These are phyloP conservation scores for Evansstolkia leycettana DNA, from an alignment of 495 filamentous ascomycete genomes.

Conservation along the genomic window DNA sequence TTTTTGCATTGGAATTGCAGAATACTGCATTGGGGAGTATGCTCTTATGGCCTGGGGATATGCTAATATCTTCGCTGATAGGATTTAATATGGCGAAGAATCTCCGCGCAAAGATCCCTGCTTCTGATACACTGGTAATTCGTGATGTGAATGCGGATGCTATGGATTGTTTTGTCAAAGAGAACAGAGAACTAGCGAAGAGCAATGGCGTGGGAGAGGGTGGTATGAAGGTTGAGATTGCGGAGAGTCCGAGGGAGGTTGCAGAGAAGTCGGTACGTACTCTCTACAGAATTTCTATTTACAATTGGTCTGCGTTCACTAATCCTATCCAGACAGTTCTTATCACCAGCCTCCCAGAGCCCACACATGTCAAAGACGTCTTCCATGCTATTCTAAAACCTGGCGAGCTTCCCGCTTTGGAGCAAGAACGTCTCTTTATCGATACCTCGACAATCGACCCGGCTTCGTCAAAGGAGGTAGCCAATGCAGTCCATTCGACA, in stretches of 20 bases:
- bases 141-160: conserved; percentile 63
- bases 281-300: background rate
- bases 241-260: conserved; percentile 45
- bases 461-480: conserved; percentile 55
- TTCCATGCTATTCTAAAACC: conserved; percentile 50
- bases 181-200: conserved; percentile 34
- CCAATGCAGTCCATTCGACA: conserved; percentile 44
- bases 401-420: conserved; percentile 23
- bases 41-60: too few species aligned
- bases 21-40: too few species aligned
- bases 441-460: conserved; percentile 85
- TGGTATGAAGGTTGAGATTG: conserved; percentile 42
- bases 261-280: conserved; percentile 62
- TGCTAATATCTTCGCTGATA: conserved; percentile 12
- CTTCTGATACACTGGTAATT: conserved; percentile 53
- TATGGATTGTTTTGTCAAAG: conserved; percentile 44
- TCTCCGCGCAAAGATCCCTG: conserved; percentile 61
- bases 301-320: conserved; percentile 3
- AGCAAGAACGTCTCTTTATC: conserved; percentile 54
- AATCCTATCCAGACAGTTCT: conserved; percentile 53
- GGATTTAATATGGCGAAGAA: conserved; percentile 87
- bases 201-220: conserved; percentile 18
- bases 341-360: conserved; percentile 71
- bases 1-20: too few species aligned
- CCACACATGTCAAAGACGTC: conserved; percentile 63